A percentile compares a stretch with the other conserved stretches of the same genome.
Evolutionary conservation across 176 grass and related monocot species (phyloP).

Genomic region (Aegilops speltoides): DNA sequence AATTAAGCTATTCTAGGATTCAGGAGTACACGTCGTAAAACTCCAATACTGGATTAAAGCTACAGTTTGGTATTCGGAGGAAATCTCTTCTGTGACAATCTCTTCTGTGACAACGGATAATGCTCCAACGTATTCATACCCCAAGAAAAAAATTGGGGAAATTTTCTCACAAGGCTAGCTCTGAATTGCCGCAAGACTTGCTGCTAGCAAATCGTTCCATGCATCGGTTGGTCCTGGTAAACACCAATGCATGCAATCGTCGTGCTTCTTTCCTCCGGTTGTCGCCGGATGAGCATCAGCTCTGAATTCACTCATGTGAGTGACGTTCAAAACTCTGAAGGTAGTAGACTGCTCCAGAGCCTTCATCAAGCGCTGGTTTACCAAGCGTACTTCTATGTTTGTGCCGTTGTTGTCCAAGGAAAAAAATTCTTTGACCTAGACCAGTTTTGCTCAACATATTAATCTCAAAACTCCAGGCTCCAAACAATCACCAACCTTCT

Average conservation of each 20-base stretch:
- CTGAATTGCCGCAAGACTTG: constrained; percentile 31
- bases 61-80: neutral
- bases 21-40: neutral
- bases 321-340: constrained; percentile 70
- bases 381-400: constrained; percentile 57
- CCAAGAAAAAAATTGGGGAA: neutral
- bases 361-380: constrained; percentile 63
- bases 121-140: neutral
- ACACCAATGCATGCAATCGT: constrained; percentile 99
- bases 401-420: constrained; percentile 68
- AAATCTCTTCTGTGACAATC: neutral
- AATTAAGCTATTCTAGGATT: neutral
- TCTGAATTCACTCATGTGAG: constrained; percentile 86
- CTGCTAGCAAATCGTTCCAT: constrained; percentile 80
- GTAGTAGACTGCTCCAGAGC: constrained; percentile 48
- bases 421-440: constrained; percentile 75
- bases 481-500: neutral
- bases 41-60: neutral
- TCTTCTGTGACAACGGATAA: neutral
- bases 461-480: constrained; percentile 3
- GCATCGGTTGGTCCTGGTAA: constrained; percentile 82
- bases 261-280: constrained; percentile 78
- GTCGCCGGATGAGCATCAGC: constrained; percentile 94
- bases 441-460: constrained; percentile 1
- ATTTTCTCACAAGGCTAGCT: neutral